phyloP scores from a whole-genome alignment of 2,329 filamentous ascomycete genomes.

The Zelopaecilomyces penicillatus region DNA sequence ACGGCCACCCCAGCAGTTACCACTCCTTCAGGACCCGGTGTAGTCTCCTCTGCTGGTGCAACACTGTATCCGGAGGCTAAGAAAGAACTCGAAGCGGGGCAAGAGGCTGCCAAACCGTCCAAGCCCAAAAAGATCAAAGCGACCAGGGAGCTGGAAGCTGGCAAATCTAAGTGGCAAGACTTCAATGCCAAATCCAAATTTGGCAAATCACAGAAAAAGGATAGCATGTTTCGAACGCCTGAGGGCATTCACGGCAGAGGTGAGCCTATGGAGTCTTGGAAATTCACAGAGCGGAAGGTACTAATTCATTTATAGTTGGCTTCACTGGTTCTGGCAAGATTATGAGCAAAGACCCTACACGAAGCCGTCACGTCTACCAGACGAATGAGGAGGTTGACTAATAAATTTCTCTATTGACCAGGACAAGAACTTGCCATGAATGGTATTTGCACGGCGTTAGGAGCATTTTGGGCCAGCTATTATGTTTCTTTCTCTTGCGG shows the following conservation, averaged over 20 bases:
- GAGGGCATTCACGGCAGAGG: constrained; percentile 81
- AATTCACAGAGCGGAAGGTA: neutral
- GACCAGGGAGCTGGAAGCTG: constrained; percentile 81
- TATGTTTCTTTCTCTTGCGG: constrained; percentile 23
- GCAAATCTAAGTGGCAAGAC: constrained; percentile 91
- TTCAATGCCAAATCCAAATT: constrained; percentile 74
- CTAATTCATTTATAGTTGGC: constrained; percentile 55
- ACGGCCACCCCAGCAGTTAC: constrained; percentile 32
- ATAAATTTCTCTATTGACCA: constrained; percentile 23
- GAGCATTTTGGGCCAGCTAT: constrained; percentile 12
- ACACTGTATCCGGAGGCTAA: constrained; percentile 54
- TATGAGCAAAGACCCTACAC: constrained; percentile 85
- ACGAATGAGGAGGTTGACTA: constrained; percentile 65
- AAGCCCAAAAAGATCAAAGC: constrained; percentile 87
- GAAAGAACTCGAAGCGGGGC: constrained; percentile 52
- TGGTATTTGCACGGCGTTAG: constrained; percentile 10
- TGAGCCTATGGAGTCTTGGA: constrained; percentile 31
- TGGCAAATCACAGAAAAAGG: constrained; percentile 64
- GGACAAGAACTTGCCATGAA: constrained; percentile 10
- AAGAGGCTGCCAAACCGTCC: constrained; percentile 60
- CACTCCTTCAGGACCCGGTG: constrained; percentile 25
- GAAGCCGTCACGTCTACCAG: constrained; percentile 79
- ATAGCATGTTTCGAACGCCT: constrained; percentile 94
- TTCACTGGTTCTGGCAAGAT: constrained; percentile 92
- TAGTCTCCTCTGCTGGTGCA: constrained; percentile 48